Base-by-base conservation (phyloP, 2,329 filamentous ascomycete species). In the Aschersonia sp. region DNA sequence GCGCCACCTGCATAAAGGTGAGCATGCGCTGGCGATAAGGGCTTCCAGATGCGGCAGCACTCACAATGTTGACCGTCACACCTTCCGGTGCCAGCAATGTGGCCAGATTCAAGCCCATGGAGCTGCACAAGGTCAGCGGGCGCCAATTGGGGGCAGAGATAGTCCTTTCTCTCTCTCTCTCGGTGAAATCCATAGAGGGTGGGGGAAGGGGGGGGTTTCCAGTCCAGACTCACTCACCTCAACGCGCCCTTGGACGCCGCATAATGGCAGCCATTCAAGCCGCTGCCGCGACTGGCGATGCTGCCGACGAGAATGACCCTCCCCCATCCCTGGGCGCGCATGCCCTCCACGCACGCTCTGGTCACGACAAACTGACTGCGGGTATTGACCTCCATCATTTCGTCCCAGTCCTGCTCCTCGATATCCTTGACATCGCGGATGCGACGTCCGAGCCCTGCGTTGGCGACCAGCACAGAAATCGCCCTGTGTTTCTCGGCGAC, bases 191-290 rank as follows among this genome's bases (percentile, higher is more conserved):
- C 22, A 22, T 22, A 22, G 22, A 2, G 22, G 22, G 22, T 22
- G 22, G 22, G 22, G 22, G 22, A 22, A 22, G 22, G 22, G 22
- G 22, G 22, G 22, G 22, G 3, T 22, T 22, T 22, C 22, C 22
- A 22, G 22, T 22, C 22, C 22, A 37, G 30, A 44, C 8, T 7
- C 6, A 31, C 46, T 50, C n/a, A 48, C 49, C 31, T 37, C 11
- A 50, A 30, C 39, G 49, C 49, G 11, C 49, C 49, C 12, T 50
- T 50, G 6, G 49, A 50, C 35, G 49, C 49, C 11, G 49, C 49
- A 39, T 50, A 50, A 33, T 50, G 49, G 14, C 49, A 50, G 7
- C 49, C 49, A 22, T 50, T 50, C 32, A 50, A 33, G 2, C 49
- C 49, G 22, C 49, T 44, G 0, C 49, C 49, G n/a, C 49, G 46